Base-by-base conservation (phyloP, 768 basidiomycete species). In the Podaxis carcinomalis region DNA sequence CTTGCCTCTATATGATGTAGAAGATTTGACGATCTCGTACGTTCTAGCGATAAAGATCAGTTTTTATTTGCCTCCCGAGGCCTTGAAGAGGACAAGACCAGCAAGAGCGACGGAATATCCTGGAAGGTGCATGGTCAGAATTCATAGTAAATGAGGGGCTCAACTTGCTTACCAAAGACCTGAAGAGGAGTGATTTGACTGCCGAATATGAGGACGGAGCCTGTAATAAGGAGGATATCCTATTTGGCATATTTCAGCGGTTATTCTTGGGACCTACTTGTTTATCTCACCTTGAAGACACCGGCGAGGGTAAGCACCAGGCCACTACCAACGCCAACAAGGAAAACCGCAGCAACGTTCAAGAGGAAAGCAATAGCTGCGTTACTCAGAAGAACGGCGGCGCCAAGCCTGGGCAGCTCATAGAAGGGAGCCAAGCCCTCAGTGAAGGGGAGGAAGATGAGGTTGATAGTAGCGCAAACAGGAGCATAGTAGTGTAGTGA, bases 401-500 rank as follows among this genome's bases (percentile, higher is more conserved):
- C 85, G 19, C 93, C 90, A 52, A 92, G 73, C 25, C 80, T 74
- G 25, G 76, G 74, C 47, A 93, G 74, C 51, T 86, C 88, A 65
- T 84, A 83, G 78, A 98, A 93, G 0, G 96, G 96, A 6, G 82
- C 89, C 11, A 91, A 74, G 1, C 96, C 94, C 73, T 98, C 96
- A 0, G 93, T 95, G 78, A 98, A 92, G 5, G 95, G 94, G 19
- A 98, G 74, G 64, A 96, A 79, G 57, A 84, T 70, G 23, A 93
- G 82, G 73, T 97, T 98, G 78, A 98, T 91, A 62, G 79, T 72
- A 0, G 96, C 94, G 72, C 96, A 98, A 55, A 98, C 92, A 13
- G 95, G 95, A 9, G 95, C 95, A 70, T 95, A 97, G 78, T 96
- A 98, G 78, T 98, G 92, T 55, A 98, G 75, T 5, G 95, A 97